Evolutionary conservation across 1,139 yeast species (phyloP), one percentile per base, ranked within the genome.

Genomic region (Citeromyces siamensis): DNA sequence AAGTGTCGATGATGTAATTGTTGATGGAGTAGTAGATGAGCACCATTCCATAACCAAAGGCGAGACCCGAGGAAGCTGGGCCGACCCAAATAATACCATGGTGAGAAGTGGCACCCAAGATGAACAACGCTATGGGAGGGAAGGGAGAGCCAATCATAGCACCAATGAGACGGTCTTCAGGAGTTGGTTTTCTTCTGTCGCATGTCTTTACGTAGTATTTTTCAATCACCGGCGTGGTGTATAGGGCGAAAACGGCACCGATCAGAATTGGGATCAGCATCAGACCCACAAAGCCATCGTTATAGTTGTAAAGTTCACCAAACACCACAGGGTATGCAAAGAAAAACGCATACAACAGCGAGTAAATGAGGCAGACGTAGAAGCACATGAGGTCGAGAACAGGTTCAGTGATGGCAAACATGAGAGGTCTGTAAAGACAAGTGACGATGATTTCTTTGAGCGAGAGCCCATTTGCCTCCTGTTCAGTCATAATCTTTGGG

Each of bases 21-120:
- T 85, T 85, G 52, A 84, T 68, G 2, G 94, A 81, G 55, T 84
- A 83, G 58, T 84, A 85, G 51, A 84, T 77, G 50, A 85, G 64
- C 39, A 84, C 94, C 94, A 85, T 83, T 42, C 95, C 95, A 51
- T 73, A 84, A 26, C 95, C 95, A 55, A 84, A 84, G 0, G 93
- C 84, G 36, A 85, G 57, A 44, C 95, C 95, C 2, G 94, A 70
- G 19, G 94, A 81, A 6, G 95, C 93, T 12, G 95, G 95, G 19
- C 94, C 95, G 31, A 86, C 95, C 94, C 95, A 85, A 42, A 84
- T 77, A 44, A 85, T 69, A 46, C 75, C 78, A 46, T 80, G 71
- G 49, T 69, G 75, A 0, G 94, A 75, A 4, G 95, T 85, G 14
- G 95, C 94, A 53, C 95, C 96, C 38, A 85, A 64, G 47, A 85